phyloP scores from a whole-genome alignment of 805 yeast species.

The Brettanomyces nanus region DNA sequence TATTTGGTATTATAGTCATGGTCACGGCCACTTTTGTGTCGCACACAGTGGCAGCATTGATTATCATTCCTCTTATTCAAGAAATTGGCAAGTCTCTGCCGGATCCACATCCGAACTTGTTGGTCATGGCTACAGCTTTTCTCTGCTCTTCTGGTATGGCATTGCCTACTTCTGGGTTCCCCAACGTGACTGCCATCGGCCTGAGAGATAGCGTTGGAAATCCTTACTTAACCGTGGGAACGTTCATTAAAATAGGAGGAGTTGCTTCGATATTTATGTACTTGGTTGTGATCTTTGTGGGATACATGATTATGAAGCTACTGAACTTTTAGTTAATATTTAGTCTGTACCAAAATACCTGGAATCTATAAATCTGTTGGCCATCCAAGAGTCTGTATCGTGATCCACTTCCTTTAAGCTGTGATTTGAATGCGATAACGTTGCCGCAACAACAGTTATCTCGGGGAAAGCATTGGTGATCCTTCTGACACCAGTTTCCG shows the following conservation, averaged over 20 bases:
- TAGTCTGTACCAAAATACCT: conserved; percentile 64
- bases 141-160: conserved; percentile 97
- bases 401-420: conserved; percentile 15
- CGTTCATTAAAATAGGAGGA: conserved; percentile 85
- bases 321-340: conserved; percentile 34
- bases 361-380: conserved; percentile 64
- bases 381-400: conserved; percentile 51
- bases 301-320: conserved; percentile 62
- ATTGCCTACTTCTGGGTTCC: conserved; percentile 94
- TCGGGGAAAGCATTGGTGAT: conserved; percentile 65
- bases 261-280: conserved; percentile 79
- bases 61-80: conserved; percentile 81
- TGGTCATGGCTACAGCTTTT: conserved; percentile 58
- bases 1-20: conserved; percentile 76
- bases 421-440: conserved; percentile 35
- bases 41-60: conserved; percentile 95
- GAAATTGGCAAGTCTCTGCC: conserved; percentile 75
- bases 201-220: conserved; percentile 89
- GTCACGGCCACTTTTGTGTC: conserved; percentile 91
- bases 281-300: conserved; percentile 64
- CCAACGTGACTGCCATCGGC: conserved; percentile 95
- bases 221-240: conserved; percentile 78
- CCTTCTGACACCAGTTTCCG: conserved; percentile 70
- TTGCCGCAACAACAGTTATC: conserved; percentile 63
- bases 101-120: conserved; percentile 76